These are phyloP conservation scores for Buddleja alternifolia DNA, from an alignment of 257 asterid species.

Conservation along the genomic window DNA sequence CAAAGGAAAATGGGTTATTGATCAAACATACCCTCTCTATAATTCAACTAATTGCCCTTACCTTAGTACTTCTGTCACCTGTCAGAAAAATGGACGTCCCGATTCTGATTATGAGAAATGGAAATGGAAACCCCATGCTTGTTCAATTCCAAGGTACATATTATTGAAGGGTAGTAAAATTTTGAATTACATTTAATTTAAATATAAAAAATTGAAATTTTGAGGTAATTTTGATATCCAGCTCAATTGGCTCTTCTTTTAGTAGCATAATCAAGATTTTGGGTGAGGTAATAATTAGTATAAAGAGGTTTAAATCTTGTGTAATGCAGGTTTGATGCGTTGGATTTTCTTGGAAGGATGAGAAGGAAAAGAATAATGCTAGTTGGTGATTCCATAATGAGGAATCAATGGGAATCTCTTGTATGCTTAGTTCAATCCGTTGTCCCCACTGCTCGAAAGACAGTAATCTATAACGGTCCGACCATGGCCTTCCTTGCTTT, in stretches of 20 bases:
- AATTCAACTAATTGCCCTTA: constrained; percentile 70
- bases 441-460: constrained; percentile 66
- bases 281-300: too few relatives aligned
- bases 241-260: too few relatives aligned
- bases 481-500: constrained; percentile 88
- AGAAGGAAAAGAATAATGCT: constrained; percentile 90
- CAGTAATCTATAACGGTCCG: constrained; percentile 78
- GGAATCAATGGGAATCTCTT: constrained; percentile 97
- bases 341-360: constrained; percentile 86
- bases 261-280: too few relatives aligned
- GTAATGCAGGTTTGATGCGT: constrained; percentile 80
- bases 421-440: constrained; percentile 89
- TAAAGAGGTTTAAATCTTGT: too few relatives aligned
- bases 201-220: too few relatives aligned
- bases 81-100: constrained; percentile 80
- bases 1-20: constrained; percentile 80
- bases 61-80: constrained; percentile 68
- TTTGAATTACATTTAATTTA: too few relatives aligned
- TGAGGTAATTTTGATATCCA: too few relatives aligned
- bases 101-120: constrained; percentile 88
- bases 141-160: constrained; percentile 79
- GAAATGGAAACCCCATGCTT: constrained; percentile 81
- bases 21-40: constrained; percentile 76
- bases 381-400: constrained; percentile 89
- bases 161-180: too few relatives aligned